Base-by-base conservation (phyloP, 2,329 filamentous ascomycete species). In the Colletotrichum paranaense region DNA sequence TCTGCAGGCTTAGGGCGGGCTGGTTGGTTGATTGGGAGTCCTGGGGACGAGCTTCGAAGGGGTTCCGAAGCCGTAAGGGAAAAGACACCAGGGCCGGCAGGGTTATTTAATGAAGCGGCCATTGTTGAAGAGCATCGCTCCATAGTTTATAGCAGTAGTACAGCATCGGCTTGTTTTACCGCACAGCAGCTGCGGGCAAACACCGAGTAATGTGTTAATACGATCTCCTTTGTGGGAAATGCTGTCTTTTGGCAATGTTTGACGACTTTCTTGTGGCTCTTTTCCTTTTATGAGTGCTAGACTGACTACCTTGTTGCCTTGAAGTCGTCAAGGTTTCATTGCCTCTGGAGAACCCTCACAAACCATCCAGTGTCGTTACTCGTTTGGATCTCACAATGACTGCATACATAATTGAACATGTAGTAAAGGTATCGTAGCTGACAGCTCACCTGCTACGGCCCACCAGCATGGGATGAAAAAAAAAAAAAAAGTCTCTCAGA, bases 201-300 rank as follows among this genome's bases (percentile, higher is more conserved):
- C 11, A 6, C 60, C 63, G 62, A 35, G 12, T 74, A 74, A 73
- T 74, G 60, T 59, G 73, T 62, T 73, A 74, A 73, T 74, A 74
- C 19, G 73, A 69, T 74, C 49, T 69, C 65, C 49, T 69, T 73
- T 66, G 69, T 69, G 62, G 65, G 73, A 22, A 57, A 30, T 4
- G 4, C 5, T 6, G 30, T 42, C 9, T 3, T 11, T 14, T 2
- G 2, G 42, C 19, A n/a, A n/a, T 49, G 42, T 9, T 3, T 49
- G 19, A n/a, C 19, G 19, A 1, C 19, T 49, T 49, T 49, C 19
- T n/a, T 49, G 42, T 49, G 42, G 8, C 19, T n/a, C 7, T 9
- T 4, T 3, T 19, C 42, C 42, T 49, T n/a, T 49, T 9, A 19
- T 46, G 19, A 2, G 42, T 46, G 9, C 19, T 46, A 16, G 42